phyloP scores from a whole-genome alignment of 176 grass and related monocot species.

The Oryza punctata region DNA sequence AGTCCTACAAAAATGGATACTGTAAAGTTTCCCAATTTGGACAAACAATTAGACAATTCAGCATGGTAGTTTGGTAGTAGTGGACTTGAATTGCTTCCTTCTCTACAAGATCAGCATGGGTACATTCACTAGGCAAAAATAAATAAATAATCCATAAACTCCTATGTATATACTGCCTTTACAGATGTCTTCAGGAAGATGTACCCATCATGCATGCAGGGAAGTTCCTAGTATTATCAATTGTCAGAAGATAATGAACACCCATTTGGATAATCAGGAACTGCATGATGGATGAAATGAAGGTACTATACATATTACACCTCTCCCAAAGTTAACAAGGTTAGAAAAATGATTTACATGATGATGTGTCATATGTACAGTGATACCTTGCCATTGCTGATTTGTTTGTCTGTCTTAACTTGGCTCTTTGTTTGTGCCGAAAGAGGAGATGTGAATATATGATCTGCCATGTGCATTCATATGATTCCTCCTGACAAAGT shows the following conservation, averaged over 20 bases:
- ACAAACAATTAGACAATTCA: neutral
- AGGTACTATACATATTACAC: neutral
- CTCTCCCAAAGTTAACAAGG: neutral
- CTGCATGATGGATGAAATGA: neutral
- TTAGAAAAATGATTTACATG: neutral
- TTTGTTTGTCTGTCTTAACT: slow-evolving; percentile 13
- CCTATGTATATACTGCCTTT: neutral
- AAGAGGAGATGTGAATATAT: slow-evolving; percentile 39
- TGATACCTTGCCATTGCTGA: slow-evolving; percentile 22
- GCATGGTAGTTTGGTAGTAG: neutral
- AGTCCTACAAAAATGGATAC: neutral
- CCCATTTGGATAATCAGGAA: neutral
- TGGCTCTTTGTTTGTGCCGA: slow-evolving; percentile 26
- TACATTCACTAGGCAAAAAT: slow-evolving; percentile 12
- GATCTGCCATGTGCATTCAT: slow-evolving; percentile 52
- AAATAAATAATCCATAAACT: neutral
- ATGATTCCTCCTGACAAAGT: slow-evolving; percentile 45
- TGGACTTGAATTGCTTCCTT: slow-evolving; percentile 23
- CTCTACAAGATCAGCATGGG: slow-evolving; percentile 2
- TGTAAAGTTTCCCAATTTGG: slow-evolving; percentile 8
- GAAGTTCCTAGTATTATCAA: neutral
- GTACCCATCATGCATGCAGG: slow-evolving; percentile 10
- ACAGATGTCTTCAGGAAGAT: neutral
- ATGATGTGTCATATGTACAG: slow-evolving; percentile 18
- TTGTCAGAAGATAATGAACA: neutral